A percentile compares a stretch with the other conserved stretches of the same genome.
phyloP scores from a whole-genome alignment of 2,329 filamentous ascomycete species.

The Microdochium nivale region DNA sequence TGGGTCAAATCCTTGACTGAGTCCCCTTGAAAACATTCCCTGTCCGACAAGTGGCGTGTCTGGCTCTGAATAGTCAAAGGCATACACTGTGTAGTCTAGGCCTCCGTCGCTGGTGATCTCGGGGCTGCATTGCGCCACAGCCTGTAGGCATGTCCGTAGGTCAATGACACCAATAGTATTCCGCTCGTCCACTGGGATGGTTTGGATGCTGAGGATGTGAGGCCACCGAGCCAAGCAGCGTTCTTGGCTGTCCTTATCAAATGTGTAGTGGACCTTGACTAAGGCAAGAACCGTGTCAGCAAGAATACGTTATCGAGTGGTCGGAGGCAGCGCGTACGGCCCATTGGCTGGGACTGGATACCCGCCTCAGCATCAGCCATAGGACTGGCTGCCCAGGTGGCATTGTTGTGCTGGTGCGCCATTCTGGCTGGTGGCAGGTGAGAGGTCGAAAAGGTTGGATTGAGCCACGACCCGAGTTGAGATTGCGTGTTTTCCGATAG shows the following conservation, averaged over 20 bases:
- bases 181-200: constrained; percentile 69
- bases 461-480: neutral
- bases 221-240: constrained; percentile 85
- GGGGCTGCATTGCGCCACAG: constrained; percentile 70
- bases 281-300: constrained; percentile 5
- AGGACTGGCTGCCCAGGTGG: neutral
- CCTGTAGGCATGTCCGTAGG: constrained; percentile 76
- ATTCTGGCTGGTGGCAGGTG: neutral
- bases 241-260: constrained; percentile 80
- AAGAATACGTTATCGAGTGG: neutral
- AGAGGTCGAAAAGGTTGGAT: neutral
- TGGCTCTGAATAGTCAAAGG: constrained; percentile 91
- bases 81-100: constrained; percentile 92
- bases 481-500: neutral
- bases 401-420: neutral
- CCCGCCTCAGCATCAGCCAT: neutral
- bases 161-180: constrained; percentile 82
- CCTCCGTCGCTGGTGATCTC: constrained; percentile 68
- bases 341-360: neutral
- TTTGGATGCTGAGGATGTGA: constrained; percentile 70
- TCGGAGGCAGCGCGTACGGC: neutral
- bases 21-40: constrained; percentile 82
- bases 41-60: constrained; percentile 91
- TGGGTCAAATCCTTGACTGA: constrained; percentile 35
- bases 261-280: constrained; percentile 98